Evolutionary conservation across 2,329 filamentous ascomycete genomes (phyloP), one percentile per base, ranked within the genome.

Genomic region (Pseudocercospora fijiensis): DNA sequence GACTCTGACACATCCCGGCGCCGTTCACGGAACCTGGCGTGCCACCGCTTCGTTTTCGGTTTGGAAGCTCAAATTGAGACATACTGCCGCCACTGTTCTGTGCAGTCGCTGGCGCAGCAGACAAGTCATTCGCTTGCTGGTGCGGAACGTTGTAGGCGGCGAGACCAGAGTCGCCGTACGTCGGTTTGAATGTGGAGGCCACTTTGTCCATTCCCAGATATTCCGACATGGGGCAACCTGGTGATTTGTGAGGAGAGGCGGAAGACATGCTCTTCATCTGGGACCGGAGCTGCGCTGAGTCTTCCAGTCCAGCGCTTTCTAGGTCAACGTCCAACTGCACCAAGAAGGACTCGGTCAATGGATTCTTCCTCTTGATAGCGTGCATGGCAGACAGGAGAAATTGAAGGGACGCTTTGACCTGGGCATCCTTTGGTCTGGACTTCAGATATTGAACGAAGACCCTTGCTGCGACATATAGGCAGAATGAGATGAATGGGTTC

Each of bases 391-490:
- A 88, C 1, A 98, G 84, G 16, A 98, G 83, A 75, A 99, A 98
- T 61, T 93, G 88, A n/a, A 98, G 80, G 0, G 92, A 93, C 61
- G 94, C 89, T 18, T 83, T 86, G 68, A 86, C 90, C 76, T 87
- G 90, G 73, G 83, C 86, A 76, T 98, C 94, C 28, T 94, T 89
- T 0, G 93, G 92, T n/a, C 90, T 85, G 62, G 90, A 95, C 77
- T 96, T 97, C n/a, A 98, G 83, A 73, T 96, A 97, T 75, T 98
- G 94, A 7, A 98, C 89, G 73, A 98, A 98, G 0, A 98, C 94
- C 58, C 95, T 86, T 22, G 94, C 91, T 10, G 94, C 90, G n/a
- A 98, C 93, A 72, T 97, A 98, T 49, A 99, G 84, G 74, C 92
- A 96, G 77, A 98, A 98, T 0, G 92, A 92, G 71, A 96, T 90